phyloP scores from a whole-genome alignment of 805 yeast species.

The Tetrapisispora namnaoensis region DNA sequence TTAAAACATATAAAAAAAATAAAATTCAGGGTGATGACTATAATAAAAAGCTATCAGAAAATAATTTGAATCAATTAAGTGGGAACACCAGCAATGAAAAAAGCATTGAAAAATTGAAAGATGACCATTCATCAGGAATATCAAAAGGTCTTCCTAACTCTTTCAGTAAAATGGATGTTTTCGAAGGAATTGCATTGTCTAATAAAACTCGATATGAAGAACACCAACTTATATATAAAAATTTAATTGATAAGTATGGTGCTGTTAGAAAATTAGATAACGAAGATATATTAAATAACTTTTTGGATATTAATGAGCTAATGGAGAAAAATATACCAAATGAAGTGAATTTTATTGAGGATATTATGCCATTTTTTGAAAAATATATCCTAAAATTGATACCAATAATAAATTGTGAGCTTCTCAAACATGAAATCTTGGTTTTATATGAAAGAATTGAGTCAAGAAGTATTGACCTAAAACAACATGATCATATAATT shows the following conservation, averaged over 20 bases:
- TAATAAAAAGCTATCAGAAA: not conserved
- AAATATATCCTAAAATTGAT: slow-evolving; percentile 13
- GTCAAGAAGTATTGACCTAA: slow-evolving; percentile 3
- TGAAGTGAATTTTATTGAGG: slow-evolving; percentile 9
- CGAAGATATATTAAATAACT: not conserved
- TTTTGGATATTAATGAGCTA: slow-evolving; percentile 4
- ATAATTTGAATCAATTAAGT: too few relatives aligned
- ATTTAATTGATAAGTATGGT: slow-evolving; percentile 23
- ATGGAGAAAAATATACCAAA: slow-evolving; percentile 13
- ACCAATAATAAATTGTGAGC: slow-evolving; percentile 18
- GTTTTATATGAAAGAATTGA: slow-evolving; percentile 12
- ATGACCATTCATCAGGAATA: not conserved
- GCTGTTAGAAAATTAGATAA: slow-evolving; percentile 11
- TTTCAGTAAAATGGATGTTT: not conserved
- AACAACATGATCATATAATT: slow-evolving; percentile 21
- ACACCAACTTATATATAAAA: slow-evolving; percentile 17
- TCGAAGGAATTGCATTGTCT: not conserved
- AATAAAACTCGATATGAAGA: slow-evolving; percentile 8
- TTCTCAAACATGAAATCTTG: slow-evolving; percentile 10
- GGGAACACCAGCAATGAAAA: not conserved
- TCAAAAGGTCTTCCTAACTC: not conserved
- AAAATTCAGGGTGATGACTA: not conserved
- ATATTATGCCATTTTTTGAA: slow-evolving; percentile 18
- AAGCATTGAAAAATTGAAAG: not conserved
- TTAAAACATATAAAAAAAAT: slow-evolving; percentile 7